phyloP scores from a whole-genome alignment of 768 basidiomycete species.

The Trametes villosa region DNA sequence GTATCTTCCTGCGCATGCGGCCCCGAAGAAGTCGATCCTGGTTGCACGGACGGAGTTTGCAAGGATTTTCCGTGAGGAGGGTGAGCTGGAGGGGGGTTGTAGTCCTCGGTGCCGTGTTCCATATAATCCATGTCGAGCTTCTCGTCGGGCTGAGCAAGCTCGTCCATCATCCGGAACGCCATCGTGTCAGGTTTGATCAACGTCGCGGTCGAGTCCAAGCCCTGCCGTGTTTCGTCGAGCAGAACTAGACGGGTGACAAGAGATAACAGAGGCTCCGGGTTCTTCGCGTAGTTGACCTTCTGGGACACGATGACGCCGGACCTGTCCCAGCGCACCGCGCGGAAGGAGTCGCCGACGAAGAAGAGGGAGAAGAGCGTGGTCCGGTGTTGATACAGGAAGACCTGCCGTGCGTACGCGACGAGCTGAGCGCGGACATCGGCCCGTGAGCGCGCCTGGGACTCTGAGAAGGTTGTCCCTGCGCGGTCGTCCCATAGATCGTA shows the following conservation, averaged over 20 bases:
- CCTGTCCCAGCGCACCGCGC: slow-evolving; percentile 7
- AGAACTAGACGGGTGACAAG: neutral
- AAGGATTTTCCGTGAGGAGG: neutral
- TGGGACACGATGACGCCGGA: neutral
- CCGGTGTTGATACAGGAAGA: slow-evolving; percentile 2
- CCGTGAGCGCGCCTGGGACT: neutral
- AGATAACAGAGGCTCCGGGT: neutral
- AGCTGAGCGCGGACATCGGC: neutral
- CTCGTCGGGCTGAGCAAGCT: neutral
- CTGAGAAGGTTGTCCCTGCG: neutral
- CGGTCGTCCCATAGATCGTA: neutral
- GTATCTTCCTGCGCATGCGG: too few species aligned
- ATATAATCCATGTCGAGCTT: too few species aligned
- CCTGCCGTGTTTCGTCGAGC: neutral
- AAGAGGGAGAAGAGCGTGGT: neutral
- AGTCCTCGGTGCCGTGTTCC: too few species aligned
- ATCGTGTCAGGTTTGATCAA: neutral
- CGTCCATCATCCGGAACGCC: neutral
- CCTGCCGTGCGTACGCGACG: neutral
- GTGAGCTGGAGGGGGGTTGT: neutral
- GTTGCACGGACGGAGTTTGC: too few species aligned
- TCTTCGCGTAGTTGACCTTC: neutral
- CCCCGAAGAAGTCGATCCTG: too few species aligned
- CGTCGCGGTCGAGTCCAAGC: neutral
- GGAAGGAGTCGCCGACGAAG: neutral